Evolutionary conservation across 1,139 yeast genomes (phyloP), one percentile per base, ranked within the genome.

Genomic region (Waltiozyma sp.): DNA sequence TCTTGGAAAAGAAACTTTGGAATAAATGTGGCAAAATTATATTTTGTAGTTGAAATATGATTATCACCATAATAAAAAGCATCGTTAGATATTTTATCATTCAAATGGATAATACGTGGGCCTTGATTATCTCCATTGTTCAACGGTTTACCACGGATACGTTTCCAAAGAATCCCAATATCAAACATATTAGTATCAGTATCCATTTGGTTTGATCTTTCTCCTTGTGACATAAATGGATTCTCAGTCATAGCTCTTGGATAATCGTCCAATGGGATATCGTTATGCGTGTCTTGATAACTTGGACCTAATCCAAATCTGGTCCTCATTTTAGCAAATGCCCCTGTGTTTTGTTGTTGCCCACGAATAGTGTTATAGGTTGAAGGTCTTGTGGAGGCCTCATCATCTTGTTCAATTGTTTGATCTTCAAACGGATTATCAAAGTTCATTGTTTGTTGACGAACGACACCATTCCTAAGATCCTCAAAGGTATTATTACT

Each of bases 1-100:
- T 93, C 98, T 64, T 93, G 98, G 57, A 89, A 87, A 50, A 93
- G 65, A 59, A 93, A 93, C 60, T 93, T 93, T 16, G 98, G 98
- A 43, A 93, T 52, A 59, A 93, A 93, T 0, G 98, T 93, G 28
- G 95, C 95, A 47, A 80, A 64, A 61, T 91, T 93, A 67, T 93
- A 93, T 62, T 93, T 93, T n/a, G 98, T 89, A 4, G 99, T 93
- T 38, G 95, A 84, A 51, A 93, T 81, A 60, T 89, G 89, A 60
- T 93, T 93, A 49, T 83, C 91, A 49, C 73, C 72, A 64, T 75
- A 91, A 2, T 80, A 73, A 46, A 69, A 71, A 3, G 72, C 63
- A 4, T 65, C 50, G 52, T 87, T 87, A 14, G 75, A 68, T 3
- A 63, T 59, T 39, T 65, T 67, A 55, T 84, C 77, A 67, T 87